Base-by-base conservation (phyloP, 1,139 yeast species). In the Pichia sp. region DNA sequence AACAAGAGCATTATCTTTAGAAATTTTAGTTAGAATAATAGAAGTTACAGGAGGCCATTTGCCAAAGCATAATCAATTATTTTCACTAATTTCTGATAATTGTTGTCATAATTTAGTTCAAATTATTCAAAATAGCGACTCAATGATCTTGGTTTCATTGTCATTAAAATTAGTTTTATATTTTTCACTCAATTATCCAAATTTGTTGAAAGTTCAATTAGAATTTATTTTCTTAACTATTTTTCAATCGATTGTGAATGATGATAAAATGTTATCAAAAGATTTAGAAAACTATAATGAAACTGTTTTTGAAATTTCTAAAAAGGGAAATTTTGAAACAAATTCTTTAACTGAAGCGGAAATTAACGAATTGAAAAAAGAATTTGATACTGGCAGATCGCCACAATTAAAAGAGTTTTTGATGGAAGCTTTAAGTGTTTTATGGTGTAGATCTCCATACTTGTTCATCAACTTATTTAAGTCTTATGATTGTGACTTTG, bases 401-500 rank as follows among this genome's bases (percentile, higher is more conserved):
- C 76, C 50, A 7, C 51, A 53, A 18, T 40, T 82, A 2, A 84
- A 92, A 56, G 98, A 92, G 62, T 73, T 86, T 56, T 73, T 94
- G 58, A 76, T 90, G 39, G 98, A 94, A 64, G 81, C 92, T 16
- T 68, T 92, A 4, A 84, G 96, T 9, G 78, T 88, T 42, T 68
- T 92, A 45, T 85, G 94, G 95, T 78, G 88, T 5, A 77, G 96
- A 52, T 80, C 87, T 0, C 94, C 96, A 1, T 69, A 77, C 4
- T 83, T 88, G 52, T 89, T 90, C 64, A 79, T 90, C 13, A 77
- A 80, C 43, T 66, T 89, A 39, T 92, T 85, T 62, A 82, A 86
- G 47, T 84, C 83, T 50, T 94, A 82, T 62, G 98, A 94, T 65
- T 92, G 97, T 66, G 94, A 89, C 61, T 82, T 89, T 55, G 95